Evolutionary conservation across 768 basidiomycete species (phyloP), one percentile per base, ranked within the genome.

Genomic region (Podaxis pistillaris): DNA sequence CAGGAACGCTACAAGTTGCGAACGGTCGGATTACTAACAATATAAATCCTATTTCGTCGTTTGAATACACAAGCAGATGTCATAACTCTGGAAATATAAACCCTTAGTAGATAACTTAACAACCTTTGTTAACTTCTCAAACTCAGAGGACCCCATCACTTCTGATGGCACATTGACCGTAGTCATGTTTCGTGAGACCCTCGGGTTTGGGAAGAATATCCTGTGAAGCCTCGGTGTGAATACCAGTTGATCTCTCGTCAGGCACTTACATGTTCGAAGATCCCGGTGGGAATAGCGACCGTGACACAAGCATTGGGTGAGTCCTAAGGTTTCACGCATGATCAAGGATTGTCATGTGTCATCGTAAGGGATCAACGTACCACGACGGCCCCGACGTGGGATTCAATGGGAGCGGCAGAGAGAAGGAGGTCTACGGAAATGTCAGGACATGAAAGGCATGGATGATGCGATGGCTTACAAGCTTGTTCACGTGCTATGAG

Each of bases 261-360:
- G 47, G 13, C 4, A 68, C 84, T 64, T 54, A 88, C 88, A 67
- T 85, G 80, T 46, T 90, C 86, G 68, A 93, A 93, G 63, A 93
- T 93, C 2, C 84, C 89, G n/a, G 87, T 79, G 3, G 90, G 90
- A 3, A 93, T 78, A 0, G 82, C 89, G 22, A 93, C 74, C 0
- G 89, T 90, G 4, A 91, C 88, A 66, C 89, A 90, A 1, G 90
- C 89, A 66, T 91, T 91, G 1, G 90, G 89, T 3, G 87, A 88
- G 71, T 90, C 88, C 86, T 87, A 59, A n/a, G 36, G 6, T 5
- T 22, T 36, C 33, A 17, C 56, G n/a, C 46, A 37, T 7, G 30
- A n/a, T 9, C 49, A 11, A 0, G 24, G 24, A 17, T 19, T 11
- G 12, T 22, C 49, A 15, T 50, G 12, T 2, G 17, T 8, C 7